Evolutionary conservation across 2,329 filamentous ascomycete species (phyloP).

Genomic region (Aspergillus brunneoviolaceus): DNA sequence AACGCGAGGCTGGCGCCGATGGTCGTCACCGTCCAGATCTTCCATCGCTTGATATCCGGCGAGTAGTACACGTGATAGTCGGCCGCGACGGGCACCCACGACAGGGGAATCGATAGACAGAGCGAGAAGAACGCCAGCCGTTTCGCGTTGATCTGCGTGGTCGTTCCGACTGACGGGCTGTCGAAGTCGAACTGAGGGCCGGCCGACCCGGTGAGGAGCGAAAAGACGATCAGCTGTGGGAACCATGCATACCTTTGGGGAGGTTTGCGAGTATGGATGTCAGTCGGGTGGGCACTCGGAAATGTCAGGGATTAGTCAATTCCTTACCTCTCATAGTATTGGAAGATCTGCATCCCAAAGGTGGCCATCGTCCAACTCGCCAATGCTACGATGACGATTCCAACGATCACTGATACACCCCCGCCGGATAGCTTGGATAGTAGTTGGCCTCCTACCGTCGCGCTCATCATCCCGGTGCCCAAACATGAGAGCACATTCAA

Average conservation of each 20-base stretch:
- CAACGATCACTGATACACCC: constrained; percentile 39
- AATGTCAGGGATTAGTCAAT: not conserved
- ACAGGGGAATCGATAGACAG: constrained; percentile 35
- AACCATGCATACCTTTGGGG: constrained; percentile 38
- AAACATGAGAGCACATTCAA: constrained; percentile 46
- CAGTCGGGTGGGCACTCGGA: not conserved
- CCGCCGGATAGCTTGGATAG: constrained; percentile 43
- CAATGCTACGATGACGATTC: constrained; percentile 39
- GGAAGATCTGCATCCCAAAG: constrained; percentile 45
- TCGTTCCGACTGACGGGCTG: constrained; percentile 27
- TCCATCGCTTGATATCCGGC: constrained; percentile 35
- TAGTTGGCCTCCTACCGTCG: constrained; percentile 46
- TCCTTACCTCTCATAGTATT: constrained; percentile 44
- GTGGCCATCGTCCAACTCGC: constrained; percentile 37
- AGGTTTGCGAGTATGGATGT: not conserved
- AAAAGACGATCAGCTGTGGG: constrained; percentile 43
- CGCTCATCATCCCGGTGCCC: constrained; percentile 46
- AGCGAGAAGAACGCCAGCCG: constrained; percentile 40
- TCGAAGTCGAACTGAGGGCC: constrained; percentile 36
- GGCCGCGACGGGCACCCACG: constrained; percentile 37
- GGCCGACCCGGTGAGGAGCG: constrained; percentile 43
- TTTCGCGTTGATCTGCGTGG: constrained; percentile 34
- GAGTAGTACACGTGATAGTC: constrained; percentile 50
- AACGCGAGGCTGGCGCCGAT: constrained; percentile 36
- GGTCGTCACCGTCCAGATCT: constrained; percentile 41